phyloP scores from a whole-genome alignment of 305 asterid species.

The Solanum hybrid region DNA sequence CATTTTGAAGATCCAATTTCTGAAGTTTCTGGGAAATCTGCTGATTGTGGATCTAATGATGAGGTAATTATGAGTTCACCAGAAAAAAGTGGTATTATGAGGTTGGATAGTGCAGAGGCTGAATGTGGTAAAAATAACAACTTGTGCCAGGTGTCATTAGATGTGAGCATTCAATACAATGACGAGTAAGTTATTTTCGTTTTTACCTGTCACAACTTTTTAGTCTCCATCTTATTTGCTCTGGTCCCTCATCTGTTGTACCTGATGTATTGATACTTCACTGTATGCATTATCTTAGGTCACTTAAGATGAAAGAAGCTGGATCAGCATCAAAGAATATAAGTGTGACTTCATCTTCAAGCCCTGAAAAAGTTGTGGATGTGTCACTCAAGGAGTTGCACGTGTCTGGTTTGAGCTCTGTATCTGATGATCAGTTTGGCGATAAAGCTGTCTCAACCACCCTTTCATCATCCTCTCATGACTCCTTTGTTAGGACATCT shows the following conservation, averaged over 20 bases:
- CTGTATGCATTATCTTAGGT: conserved; percentile 24
- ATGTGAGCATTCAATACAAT: conserved; percentile 28
- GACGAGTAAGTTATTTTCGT: conserved; percentile 31
- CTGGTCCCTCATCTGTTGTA: background rate
- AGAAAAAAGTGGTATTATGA: conserved; percentile 16
- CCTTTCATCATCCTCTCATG: conserved; percentile 50
- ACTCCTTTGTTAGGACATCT: conserved; percentile 32
- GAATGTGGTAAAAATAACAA: conserved; percentile 24
- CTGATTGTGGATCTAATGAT: conserved; percentile 22
- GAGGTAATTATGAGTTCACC: conserved; percentile 24
- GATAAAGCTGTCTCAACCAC: conserved; percentile 42
- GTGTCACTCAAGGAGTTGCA: conserved; percentile 14
- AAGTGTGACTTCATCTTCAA: conserved; percentile 22
- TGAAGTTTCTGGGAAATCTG: conserved; percentile 21
- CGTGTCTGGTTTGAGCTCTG: conserved; percentile 31
- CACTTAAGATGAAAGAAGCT: conserved; percentile 29
- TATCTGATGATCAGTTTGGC: conserved; percentile 31
- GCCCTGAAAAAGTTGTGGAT: conserved; percentile 30
- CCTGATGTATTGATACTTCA: conserved; percentile 5
- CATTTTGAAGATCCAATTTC: conserved; percentile 23
- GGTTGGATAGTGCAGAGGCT: conserved; percentile 19
- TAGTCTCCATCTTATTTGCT: background rate
- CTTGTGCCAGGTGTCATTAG: conserved; percentile 15
- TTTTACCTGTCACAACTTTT: background rate
- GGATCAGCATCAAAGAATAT: conserved; percentile 23